Evolutionary conservation across 306 rosid species (phyloP).

Genomic region (Dryas alaskensis): DNA sequence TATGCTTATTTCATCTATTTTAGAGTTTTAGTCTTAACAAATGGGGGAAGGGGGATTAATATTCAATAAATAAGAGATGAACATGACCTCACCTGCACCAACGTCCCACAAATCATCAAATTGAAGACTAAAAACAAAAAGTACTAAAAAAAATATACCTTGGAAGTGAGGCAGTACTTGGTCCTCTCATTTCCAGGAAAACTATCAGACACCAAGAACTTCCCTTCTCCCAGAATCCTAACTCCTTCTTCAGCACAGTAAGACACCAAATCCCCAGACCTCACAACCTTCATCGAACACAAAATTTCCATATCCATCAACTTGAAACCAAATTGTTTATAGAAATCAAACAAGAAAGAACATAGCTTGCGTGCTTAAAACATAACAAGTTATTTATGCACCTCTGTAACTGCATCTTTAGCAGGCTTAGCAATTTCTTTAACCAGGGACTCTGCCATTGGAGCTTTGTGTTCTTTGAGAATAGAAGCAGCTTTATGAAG

Average conservation of each 20-base stretch:
- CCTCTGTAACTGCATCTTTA: constrained; percentile 95
- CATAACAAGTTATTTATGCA: constrained; percentile 14
- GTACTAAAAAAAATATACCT: constrained; percentile 40
- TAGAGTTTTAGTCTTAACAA: too few species aligned
- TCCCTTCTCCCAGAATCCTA: constrained; percentile 93
- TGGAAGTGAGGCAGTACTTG: constrained; percentile 92
- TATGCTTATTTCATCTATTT: background rate
- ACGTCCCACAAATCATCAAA: background rate
- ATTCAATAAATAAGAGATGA: too few species aligned
- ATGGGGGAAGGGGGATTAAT: too few species aligned
- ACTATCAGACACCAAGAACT: constrained; percentile 93
- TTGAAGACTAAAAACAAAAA: background rate
- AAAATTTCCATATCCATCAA: background rate
- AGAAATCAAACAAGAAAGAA: background rate
- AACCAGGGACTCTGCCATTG: constrained; percentile 82
- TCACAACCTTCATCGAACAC: constrained; percentile 71
- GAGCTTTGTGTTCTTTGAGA: constrained; percentile 81
- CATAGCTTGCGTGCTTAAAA: background rate
- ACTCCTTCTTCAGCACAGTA: constrained; percentile 95
- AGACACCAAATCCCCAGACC: constrained; percentile 96
- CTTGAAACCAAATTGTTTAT: background rate
- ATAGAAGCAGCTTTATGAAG: constrained; percentile 97
- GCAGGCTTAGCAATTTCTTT: constrained; percentile 97
- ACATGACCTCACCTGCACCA: too few species aligned
- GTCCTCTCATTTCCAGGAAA: constrained; percentile 99